Evolutionary conservation across 345 rosid species (phyloP).

Genomic region (Salix brachista): DNA sequence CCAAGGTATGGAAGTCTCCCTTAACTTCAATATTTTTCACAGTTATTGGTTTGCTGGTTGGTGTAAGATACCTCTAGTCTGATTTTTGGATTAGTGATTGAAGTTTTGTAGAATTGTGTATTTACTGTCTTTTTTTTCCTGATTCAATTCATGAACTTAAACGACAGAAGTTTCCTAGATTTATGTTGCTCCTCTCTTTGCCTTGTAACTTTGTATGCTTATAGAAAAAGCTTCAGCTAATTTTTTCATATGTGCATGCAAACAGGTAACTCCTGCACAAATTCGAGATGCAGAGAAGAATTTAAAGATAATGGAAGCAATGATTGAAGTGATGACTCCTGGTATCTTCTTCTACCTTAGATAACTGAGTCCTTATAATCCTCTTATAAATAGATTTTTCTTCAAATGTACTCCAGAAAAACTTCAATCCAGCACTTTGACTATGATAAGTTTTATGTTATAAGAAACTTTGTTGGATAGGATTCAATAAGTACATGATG

Average conservation of each 20-base stretch:
- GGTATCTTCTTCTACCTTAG: conserved; percentile 39
- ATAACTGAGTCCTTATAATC: background rate
- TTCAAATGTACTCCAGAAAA: background rate
- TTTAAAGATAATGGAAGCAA: conserved; percentile 75
- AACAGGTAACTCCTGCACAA: conserved; percentile 85
- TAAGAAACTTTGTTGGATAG: background rate
- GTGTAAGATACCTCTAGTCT: background rate
- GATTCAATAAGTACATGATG: background rate
- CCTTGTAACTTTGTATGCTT: background rate
- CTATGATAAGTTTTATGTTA: background rate
- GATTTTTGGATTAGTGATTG: background rate
- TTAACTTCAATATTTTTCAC: conserved; percentile 1
- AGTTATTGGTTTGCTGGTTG: background rate
- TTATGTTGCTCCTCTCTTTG: conserved; percentile 1
- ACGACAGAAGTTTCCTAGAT: background rate
- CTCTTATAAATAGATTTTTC: background rate
- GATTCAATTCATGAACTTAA: background rate
- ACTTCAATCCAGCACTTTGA: background rate
- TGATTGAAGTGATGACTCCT: conserved; percentile 94
- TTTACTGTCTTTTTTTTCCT: background rate
- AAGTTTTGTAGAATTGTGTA: background rate
- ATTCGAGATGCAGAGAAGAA: conserved; percentile 93
- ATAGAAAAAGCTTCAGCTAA: background rate
- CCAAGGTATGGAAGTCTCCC: conserved; percentile 48
- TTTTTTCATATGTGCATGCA: conserved; percentile 1